Conservation (phyloP, 2,329 filamentous ascomycete species). For the Colletotrichum siamense region DNA sequence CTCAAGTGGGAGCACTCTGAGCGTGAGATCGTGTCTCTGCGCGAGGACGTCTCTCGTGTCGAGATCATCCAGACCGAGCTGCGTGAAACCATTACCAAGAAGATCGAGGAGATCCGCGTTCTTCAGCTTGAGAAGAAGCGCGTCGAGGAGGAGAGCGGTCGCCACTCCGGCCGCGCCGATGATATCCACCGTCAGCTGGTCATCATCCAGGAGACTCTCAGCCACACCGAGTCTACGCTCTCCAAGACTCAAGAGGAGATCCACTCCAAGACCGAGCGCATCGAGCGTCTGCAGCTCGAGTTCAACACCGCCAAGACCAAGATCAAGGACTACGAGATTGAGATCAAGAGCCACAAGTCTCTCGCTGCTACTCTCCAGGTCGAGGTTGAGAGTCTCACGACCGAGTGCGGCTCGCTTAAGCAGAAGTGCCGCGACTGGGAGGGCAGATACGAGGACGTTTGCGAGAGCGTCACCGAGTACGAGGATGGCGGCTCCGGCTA, state of each 20-base stretch:
- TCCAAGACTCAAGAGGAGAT: constrained; percentile 1
- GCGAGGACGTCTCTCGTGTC: constrained; percentile 9
- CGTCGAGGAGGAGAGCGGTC: constrained; percentile 1
- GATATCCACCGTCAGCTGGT: constrained; percentile 11
- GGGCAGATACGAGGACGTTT: constrained; percentile 7
- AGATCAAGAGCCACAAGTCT: not conserved
- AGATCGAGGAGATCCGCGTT: constrained; percentile 1
- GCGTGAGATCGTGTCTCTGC: not conserved
- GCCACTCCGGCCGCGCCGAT: not conserved
- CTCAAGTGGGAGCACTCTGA: constrained; percentile 14
- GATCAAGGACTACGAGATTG: not conserved
- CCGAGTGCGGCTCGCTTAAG: not conserved
- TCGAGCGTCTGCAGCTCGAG: not conserved
- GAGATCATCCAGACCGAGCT: not conserved
- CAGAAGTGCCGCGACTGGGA: constrained; percentile 15
- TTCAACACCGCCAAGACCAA: not conserved
- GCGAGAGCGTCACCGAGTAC: constrained; percentile 15
- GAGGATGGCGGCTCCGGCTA: constrained; percentile 12
- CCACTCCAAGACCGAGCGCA: constrained; percentile 3
- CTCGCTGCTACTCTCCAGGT: not conserved
- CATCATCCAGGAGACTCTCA: not conserved
- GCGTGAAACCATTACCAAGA: not conserved
- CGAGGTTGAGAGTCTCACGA: not conserved
- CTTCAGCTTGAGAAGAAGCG: constrained; percentile 15
- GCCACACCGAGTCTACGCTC: not conserved